Percentiles rank a stretch among this genome's conserved stretches.
Conservation (phyloP, 2,329 filamentous ascomycete species). For the Stemphylium beticola region DNA sequence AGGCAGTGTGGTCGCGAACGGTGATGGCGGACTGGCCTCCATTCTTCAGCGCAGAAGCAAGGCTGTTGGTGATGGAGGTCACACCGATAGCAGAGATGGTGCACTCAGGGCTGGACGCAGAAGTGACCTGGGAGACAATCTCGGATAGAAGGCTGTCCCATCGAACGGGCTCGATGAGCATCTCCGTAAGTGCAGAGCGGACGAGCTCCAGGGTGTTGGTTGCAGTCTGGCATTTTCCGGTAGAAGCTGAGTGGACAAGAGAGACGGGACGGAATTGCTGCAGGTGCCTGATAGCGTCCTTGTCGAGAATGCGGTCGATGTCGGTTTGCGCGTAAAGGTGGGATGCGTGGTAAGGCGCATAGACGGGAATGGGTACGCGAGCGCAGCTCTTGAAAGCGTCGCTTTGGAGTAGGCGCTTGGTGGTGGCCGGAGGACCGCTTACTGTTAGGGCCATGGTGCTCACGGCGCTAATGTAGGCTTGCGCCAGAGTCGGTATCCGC, state of each 20-base stretch:
- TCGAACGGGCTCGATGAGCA: conserved; percentile 55
- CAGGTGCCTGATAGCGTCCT: conserved; percentile 49
- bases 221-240: conserved; percentile 54
- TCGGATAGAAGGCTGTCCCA: conserved; percentile 59
- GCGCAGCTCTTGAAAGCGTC: conserved; percentile 58
- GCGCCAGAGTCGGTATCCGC: conserved; percentile 56
- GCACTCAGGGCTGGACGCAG: conserved; percentile 49
- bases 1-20: conserved; percentile 54
- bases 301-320: conserved; percentile 58
- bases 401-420: conserved; percentile 59
- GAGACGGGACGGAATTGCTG: conserved; percentile 51
- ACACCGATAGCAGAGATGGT: conserved; percentile 58
- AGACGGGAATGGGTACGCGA: conserved; percentile 61
- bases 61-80: conserved; percentile 61
- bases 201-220: conserved; percentile 55
- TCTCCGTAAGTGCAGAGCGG: conserved; percentile 52
- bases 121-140: conserved; percentile 55
- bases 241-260: conserved; percentile 56
- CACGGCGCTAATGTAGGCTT: conserved; percentile 65
- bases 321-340: conserved; percentile 61
- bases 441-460: conserved; percentile 65
- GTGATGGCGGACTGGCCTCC: conserved; percentile 54
- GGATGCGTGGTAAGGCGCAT: conserved; percentile 64
- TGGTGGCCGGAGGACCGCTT: conserved; percentile 63
- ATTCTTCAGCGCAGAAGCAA: conserved; percentile 61